These are phyloP conservation scores for Pseudonitzschia delicatissima DNA, from an alignment of 108 stramenopile species.

Conservation along the genomic window DNA sequence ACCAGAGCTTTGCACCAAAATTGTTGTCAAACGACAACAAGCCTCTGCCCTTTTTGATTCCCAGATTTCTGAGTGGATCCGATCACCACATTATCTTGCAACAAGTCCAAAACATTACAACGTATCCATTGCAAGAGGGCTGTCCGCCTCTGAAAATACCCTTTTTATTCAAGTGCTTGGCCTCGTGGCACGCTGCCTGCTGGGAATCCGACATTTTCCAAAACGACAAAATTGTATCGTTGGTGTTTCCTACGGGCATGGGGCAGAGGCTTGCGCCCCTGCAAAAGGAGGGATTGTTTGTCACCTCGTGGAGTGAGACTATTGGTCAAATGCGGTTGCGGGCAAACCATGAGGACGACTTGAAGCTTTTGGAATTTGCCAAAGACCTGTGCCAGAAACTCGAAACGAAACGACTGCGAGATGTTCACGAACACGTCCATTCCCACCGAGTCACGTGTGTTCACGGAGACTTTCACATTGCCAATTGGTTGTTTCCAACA, in stretches of 20 bases:
- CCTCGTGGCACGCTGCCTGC: constrained; percentile 15
- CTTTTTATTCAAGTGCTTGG: constrained; percentile 10
- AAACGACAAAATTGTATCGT: neutral
- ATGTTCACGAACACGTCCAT: constrained; percentile 24
- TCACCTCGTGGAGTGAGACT: constrained; percentile 13
- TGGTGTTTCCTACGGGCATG: constrained; percentile 15
- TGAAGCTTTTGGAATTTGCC: constrained; percentile 1
- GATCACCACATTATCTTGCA: constrained; percentile 15
- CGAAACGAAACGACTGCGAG: constrained; percentile 5
- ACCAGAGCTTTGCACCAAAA: neutral
- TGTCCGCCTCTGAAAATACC: constrained; percentile 15
- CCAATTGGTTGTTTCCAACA: constrained; percentile 24
- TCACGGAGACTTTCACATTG: constrained; percentile 35
- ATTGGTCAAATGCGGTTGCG: neutral
- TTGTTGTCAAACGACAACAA: neutral
- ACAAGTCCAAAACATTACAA: neutral
- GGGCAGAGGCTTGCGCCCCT: constrained; percentile 20
- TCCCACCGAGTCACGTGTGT: constrained; percentile 17
- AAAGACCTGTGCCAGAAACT: constrained; percentile 12
- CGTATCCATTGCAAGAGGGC: constrained; percentile 13
- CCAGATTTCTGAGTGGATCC: constrained; percentile 6
- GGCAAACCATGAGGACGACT: neutral
- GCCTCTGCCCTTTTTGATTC: constrained; percentile 14
- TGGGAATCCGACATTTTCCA: neutral
- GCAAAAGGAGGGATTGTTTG: constrained; percentile 16